These are phyloP conservation scores for Orbilia ellipsospora DNA, from an alignment of 2,329 filamentous ascomycete species.

Conservation along the genomic window DNA sequence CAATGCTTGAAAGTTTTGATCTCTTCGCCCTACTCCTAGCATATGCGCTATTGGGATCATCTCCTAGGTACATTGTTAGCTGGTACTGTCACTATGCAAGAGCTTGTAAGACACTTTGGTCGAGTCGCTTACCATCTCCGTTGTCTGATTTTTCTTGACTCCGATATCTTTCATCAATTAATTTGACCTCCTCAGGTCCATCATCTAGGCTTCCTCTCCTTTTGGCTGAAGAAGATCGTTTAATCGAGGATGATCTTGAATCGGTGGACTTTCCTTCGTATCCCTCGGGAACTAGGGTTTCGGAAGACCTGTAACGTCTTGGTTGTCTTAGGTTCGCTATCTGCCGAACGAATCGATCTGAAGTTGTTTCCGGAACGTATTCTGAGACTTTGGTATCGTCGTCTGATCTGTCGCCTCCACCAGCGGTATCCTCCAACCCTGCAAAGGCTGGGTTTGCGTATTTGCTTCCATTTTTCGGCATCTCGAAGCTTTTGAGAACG, in stretches of 20 bases:
- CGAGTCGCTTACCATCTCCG: slow-evolving; percentile 26
- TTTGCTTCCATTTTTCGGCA: slow-evolving; percentile 17
- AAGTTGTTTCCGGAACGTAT: slow-evolving; percentile 28
- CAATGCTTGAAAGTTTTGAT: slow-evolving; percentile 23
- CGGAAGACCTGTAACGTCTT: slow-evolving; percentile 7
- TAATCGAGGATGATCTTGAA: slow-evolving; percentile 16
- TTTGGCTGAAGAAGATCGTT: slow-evolving; percentile 12
- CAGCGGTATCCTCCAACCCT: background rate
- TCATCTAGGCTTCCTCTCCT: background rate
- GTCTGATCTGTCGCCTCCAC: background rate
- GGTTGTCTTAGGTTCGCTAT: slow-evolving; percentile 12
- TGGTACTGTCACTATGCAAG: background rate
- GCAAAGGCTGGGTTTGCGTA: slow-evolving; percentile 41
- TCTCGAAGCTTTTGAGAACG: slow-evolving; percentile 5
- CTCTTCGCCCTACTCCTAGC: slow-evolving; percentile 20
- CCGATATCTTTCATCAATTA: slow-evolving; percentile 10
- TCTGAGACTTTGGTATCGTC: slow-evolving; percentile 6
- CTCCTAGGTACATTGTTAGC: slow-evolving; percentile 8
- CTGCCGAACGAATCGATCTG: slow-evolving; percentile 26
- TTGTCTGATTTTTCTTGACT: slow-evolving; percentile 2
- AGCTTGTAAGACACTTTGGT: background rate
- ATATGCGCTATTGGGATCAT: slow-evolving; percentile 27
- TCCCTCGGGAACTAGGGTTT: slow-evolving; percentile 19
- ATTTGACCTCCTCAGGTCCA: slow-evolving; percentile 16
- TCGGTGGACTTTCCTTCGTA: background rate